These are phyloP conservation scores for Castanea mollissima DNA, from an alignment of 306 rosid genomes.

Conservation along the genomic window DNA sequence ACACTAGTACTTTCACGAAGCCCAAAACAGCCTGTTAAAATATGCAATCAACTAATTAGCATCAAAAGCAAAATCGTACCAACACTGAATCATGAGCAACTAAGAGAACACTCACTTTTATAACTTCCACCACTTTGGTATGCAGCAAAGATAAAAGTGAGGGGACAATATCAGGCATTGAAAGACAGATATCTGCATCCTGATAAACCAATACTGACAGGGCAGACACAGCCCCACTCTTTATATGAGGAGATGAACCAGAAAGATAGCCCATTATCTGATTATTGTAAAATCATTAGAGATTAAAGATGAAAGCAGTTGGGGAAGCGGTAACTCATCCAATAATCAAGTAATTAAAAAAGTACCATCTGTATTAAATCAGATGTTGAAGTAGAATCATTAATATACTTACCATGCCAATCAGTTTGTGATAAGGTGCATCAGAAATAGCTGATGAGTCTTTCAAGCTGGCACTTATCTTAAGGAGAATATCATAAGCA, in stretches of 20 bases:
- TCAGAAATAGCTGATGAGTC: slow-evolving; percentile 40
- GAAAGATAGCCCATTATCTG: slow-evolving; percentile 93
- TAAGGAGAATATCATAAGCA: slow-evolving; percentile 68
- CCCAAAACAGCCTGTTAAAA: slow-evolving; percentile 89
- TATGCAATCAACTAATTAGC: slow-evolving; percentile 26
- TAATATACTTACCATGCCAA: slow-evolving; percentile 67
- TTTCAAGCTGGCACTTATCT: slow-evolving; percentile 65
- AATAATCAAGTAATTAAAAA: not conserved
- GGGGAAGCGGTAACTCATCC: not conserved
- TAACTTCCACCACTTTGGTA: slow-evolving; percentile 70
- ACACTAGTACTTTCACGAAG: slow-evolving; percentile 85
- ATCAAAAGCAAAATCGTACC: slow-evolving; percentile 17
- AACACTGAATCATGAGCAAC: slow-evolving; percentile 6
- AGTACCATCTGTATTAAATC: not conserved
- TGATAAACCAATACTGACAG: slow-evolving; percentile 73
- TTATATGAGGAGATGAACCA: slow-evolving; percentile 84
- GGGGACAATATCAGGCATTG: slow-evolving; percentile 66
- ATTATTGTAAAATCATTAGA: slow-evolving; percentile 17
- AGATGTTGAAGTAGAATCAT: slow-evolving; percentile 13
- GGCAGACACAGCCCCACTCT: slow-evolving; percentile 94
- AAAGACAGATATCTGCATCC: slow-evolving; percentile 60
- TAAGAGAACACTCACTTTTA: slow-evolving; percentile 56
- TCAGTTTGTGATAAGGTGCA: slow-evolving; percentile 60
- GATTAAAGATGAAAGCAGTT: not conserved
- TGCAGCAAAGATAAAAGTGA: slow-evolving; percentile 78